These are phyloP conservation scores for Bryoglossum gracile DNA, from an alignment of 495 filamentous ascomycete species.

Conservation along the genomic window DNA sequence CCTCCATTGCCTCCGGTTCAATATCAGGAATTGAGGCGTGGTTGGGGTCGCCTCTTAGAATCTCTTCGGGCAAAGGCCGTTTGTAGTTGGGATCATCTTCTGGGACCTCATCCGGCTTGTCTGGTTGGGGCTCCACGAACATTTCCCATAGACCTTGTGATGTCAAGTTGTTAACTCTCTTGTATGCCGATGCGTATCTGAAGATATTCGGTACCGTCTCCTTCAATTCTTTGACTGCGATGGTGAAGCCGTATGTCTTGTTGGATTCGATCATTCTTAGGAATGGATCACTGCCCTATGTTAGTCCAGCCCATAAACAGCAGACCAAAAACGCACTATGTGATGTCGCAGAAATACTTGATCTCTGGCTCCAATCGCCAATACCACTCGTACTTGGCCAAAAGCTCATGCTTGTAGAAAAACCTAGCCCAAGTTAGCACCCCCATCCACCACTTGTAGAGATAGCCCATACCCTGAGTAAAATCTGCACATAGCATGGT, in stretches of 20 bases:
- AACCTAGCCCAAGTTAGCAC: conserved; percentile 45
- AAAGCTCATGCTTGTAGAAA: conserved; percentile 96
- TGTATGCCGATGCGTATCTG: conserved; percentile 99
- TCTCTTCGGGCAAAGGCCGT: conserved; percentile 74
- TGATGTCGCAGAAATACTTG: conserved; percentile 99
- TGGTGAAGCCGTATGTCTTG: conserved; percentile 99
- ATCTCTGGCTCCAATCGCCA: conserved; percentile 99
- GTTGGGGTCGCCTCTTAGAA: conserved; percentile 68
- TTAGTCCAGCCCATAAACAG: conserved; percentile 4
- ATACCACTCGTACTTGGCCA: conserved; percentile 98
- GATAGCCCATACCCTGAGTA: conserved; percentile 73
- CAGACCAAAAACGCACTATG: conserved; percentile 62
- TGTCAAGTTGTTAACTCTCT: conserved; percentile 81
- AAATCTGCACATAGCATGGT: conserved; percentile 97
- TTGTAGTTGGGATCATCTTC: conserved; percentile 57
- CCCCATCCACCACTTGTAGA: background rate
- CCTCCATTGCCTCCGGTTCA: conserved; percentile 91
- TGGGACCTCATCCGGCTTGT: conserved; percentile 38
- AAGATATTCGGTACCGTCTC: conserved; percentile 99
- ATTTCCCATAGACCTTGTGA: conserved; percentile 98
- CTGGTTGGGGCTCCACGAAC: conserved; percentile 74
- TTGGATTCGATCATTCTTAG: conserved; percentile 82
- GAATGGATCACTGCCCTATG: conserved; percentile 74
- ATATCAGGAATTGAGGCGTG: conserved; percentile 67
- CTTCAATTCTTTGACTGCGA: conserved; percentile 96